Conservation (phyloP, 108 stramenopile genomes). For the Pseudonitzschia delicatissima region DNA sequence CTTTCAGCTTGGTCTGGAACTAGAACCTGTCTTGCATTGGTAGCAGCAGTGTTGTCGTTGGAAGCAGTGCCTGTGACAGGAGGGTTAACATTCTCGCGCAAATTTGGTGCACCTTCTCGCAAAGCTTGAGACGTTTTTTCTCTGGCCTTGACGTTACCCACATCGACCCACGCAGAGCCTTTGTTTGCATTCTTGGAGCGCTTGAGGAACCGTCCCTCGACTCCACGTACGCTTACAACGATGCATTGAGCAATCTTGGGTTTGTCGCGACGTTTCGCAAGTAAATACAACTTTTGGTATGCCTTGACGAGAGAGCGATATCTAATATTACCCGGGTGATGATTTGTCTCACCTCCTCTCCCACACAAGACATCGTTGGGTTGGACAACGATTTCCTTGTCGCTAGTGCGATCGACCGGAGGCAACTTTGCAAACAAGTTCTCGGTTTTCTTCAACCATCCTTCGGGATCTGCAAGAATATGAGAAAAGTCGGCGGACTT, state of each 20-base stretch:
- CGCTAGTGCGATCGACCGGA: not conserved
- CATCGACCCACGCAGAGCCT: slow-evolving; percentile 39
- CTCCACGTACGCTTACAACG: slow-evolving; percentile 55
- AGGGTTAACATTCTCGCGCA: slow-evolving; percentile 23
- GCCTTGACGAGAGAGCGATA: slow-evolving; percentile 64
- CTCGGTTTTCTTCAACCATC: slow-evolving; percentile 22
- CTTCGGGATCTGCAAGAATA: slow-evolving; percentile 29
- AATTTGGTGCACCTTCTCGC: slow-evolving; percentile 68
- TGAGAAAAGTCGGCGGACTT: slow-evolving; percentile 3
- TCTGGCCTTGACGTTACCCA: slow-evolving; percentile 66
- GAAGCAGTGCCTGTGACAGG: not conserved
- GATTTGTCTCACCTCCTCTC: slow-evolving; percentile 80
- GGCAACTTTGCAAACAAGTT: not conserved
- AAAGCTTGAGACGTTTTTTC: slow-evolving; percentile 80
- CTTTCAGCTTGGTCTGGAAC: not conserved
- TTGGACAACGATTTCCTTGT: slow-evolving; percentile 22
- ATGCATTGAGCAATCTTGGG: slow-evolving; percentile 73
- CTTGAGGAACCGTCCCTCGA: slow-evolving; percentile 75
- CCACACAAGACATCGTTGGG: slow-evolving; percentile 70
- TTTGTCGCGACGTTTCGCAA: slow-evolving; percentile 55
- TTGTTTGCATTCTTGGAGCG: slow-evolving; percentile 29
- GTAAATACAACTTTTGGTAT: slow-evolving; percentile 49
- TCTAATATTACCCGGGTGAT: slow-evolving; percentile 70
- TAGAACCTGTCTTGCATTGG: not conserved
- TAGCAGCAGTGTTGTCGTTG: not conserved